Evolutionary conservation across 2,329 filamentous ascomycete genomes (phyloP).

Genomic region (Aquanectria penicillioides): DNA sequence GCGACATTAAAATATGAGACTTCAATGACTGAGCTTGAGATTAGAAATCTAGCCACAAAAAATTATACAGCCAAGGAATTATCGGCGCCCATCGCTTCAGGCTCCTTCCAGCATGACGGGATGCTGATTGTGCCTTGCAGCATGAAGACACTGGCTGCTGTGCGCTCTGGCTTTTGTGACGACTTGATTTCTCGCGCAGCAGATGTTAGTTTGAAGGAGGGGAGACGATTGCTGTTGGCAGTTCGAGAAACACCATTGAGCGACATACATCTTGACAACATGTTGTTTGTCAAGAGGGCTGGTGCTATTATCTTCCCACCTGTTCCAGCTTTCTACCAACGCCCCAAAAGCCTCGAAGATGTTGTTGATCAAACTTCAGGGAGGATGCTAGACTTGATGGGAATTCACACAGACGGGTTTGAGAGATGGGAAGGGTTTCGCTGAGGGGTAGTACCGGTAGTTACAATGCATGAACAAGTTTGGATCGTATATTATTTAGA

Average conservation of each 20-base stretch:
- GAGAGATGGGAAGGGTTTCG: conserved; percentile 7
- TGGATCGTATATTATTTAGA: too few species aligned
- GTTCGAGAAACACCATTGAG: conserved; percentile 58
- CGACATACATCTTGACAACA: conserved; percentile 57
- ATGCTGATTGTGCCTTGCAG: conserved; percentile 61
- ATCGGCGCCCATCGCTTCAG: not conserved
- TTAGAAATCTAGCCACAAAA: not conserved
- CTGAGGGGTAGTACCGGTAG: too few species aligned
- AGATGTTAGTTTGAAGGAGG: conserved; percentile 58
- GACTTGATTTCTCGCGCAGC: conserved; percentile 58
- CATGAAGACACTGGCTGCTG: conserved; percentile 58
- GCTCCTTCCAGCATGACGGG: conserved; percentile 43
- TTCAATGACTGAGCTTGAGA: not conserved
- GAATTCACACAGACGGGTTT: not conserved
- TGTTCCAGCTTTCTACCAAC: conserved; percentile 56
- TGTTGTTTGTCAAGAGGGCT: conserved; percentile 50
- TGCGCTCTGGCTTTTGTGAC: conserved; percentile 54
- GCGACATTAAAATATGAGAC: conserved; percentile 12
- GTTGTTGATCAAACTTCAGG: conserved; percentile 41
- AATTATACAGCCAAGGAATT: not conserved
- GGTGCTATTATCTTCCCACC: conserved; percentile 57
- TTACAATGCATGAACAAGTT: too few species aligned
- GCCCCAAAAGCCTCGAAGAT: conserved; percentile 51
- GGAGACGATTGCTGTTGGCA: conserved; percentile 50
- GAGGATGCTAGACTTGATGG: conserved; percentile 24